These are phyloP conservation scores for Talaromyces thailandensis DNA, from an alignment of 495 filamentous ascomycete genomes.

Conservation along the genomic window DNA sequence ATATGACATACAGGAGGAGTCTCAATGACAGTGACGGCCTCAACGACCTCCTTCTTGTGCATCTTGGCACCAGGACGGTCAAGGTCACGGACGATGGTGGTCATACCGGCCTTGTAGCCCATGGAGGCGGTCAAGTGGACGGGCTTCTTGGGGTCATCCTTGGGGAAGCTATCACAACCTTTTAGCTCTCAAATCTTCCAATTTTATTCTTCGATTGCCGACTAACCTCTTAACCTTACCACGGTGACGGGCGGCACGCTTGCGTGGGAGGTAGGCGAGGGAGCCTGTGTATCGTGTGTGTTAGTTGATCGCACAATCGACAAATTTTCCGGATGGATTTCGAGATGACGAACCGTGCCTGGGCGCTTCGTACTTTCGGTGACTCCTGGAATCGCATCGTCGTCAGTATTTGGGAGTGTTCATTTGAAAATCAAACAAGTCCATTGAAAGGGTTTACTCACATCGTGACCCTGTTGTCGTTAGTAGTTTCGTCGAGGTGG, in stretches of 20 bases:
- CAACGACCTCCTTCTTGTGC: constrained; percentile 99
- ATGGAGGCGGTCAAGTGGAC: constrained; percentile 97
- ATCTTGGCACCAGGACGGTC: constrained; percentile 99
- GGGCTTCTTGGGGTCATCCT: constrained; percentile 99
- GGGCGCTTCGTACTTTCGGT: constrained; percentile 85
- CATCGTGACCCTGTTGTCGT: constrained; percentile 49
- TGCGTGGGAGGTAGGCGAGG: constrained; percentile 92
- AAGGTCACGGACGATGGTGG: constrained; percentile 98
- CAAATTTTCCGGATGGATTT: constrained; percentile 17
- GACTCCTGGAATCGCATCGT: constrained; percentile 38
- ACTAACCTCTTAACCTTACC: constrained; percentile 97
- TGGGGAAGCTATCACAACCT: constrained; percentile 74
- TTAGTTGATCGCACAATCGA: constrained; percentile 28
- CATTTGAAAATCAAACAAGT: neutral
- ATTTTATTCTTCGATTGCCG: constrained; percentile 4
- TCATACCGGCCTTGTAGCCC: constrained; percentile 99
- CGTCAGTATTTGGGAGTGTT: constrained; percentile 21
- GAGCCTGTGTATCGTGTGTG: constrained; percentile 44
- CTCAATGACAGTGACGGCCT: constrained; percentile 98
- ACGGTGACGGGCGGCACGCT: constrained; percentile 91
- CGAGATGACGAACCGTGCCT: constrained; percentile 66
- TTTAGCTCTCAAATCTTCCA: constrained; percentile 19
- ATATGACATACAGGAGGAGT: constrained; percentile 84
- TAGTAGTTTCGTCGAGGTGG: constrained; percentile 42
- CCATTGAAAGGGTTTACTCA: constrained; percentile 19